Evolutionary conservation across 1,139 yeast genomes (phyloP).

Genomic region (Meyerozyma carpophila): DNA sequence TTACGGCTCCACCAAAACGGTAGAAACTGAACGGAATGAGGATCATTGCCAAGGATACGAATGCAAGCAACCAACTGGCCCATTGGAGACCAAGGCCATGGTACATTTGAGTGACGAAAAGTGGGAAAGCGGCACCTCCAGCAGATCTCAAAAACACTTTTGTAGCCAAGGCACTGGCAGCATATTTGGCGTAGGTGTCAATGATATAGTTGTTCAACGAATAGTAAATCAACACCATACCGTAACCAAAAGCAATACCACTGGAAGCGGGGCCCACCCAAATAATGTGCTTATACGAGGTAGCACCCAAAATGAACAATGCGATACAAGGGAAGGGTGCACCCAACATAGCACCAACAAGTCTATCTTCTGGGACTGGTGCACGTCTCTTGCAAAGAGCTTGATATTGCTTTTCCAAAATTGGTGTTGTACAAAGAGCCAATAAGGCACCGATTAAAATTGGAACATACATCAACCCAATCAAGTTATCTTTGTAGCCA

Average conservation of each 20-base stretch:
- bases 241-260: slow-evolving; percentile 85
- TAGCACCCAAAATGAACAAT: slow-evolving; percentile 83
- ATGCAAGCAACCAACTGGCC: slow-evolving; percentile 83
- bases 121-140: slow-evolving; percentile 89
- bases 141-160: slow-evolving; percentile 83
- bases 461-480: slow-evolving; percentile 84
- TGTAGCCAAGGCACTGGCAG: slow-evolving; percentile 90
- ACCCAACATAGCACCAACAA: slow-evolving; percentile 85
- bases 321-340: slow-evolving; percentile 88
- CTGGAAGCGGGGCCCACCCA: slow-evolving; percentile 96
- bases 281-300: slow-evolving; percentile 69
- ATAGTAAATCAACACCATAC: slow-evolving; percentile 86
- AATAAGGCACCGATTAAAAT: slow-evolving; percentile 77
- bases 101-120: slow-evolving; percentile 83
- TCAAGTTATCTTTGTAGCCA: slow-evolving; percentile 60
- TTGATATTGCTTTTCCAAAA: slow-evolving; percentile 59
- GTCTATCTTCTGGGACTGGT: slow-evolving; percentile 83
- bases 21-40: slow-evolving; percentile 77
- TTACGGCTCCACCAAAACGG: slow-evolving; percentile 57
- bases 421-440: slow-evolving; percentile 69
- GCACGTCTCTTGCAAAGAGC: slow-evolving; percentile 48
- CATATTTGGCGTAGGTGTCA: slow-evolving; percentile 79
- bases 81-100: slow-evolving; percentile 67
- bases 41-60: slow-evolving; percentile 78
- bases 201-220: slow-evolving; percentile 85